phyloP scores from a whole-genome alignment of 2,329 filamentous ascomycete genomes.

The Amylocarpus encephaloides region DNA sequence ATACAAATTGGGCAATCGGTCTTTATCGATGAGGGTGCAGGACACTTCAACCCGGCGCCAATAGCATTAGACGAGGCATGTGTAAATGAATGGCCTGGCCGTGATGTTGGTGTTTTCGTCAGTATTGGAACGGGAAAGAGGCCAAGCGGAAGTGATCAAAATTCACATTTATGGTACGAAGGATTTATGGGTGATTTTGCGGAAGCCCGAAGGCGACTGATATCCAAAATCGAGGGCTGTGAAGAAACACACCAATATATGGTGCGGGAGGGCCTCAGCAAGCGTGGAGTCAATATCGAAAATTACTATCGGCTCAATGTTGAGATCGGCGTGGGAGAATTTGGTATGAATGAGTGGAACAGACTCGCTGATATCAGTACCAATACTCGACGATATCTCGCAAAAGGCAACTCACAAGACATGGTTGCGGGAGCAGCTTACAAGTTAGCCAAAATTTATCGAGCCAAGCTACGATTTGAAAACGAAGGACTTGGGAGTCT shows the following conservation, averaged over 20 bases:
- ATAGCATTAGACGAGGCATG: slow-evolving; percentile 83
- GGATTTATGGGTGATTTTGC: slow-evolving; percentile 89
- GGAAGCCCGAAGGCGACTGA: slow-evolving; percentile 77
- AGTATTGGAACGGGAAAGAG: slow-evolving; percentile 92
- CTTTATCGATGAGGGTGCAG: slow-evolving; percentile 88
- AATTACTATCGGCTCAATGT: slow-evolving; percentile 97
- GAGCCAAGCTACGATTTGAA: slow-evolving; percentile 48
- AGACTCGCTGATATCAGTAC: slow-evolving; percentile 93
- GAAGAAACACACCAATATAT: slow-evolving; percentile 86
- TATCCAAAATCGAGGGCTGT: slow-evolving; percentile 91
- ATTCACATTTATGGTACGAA: slow-evolving; percentile 83
- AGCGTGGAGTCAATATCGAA: slow-evolving; percentile 74
- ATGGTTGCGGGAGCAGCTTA: slow-evolving; percentile 71
- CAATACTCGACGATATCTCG: slow-evolving; percentile 77
- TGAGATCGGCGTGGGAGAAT: slow-evolving; percentile 91
- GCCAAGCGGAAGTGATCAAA: slow-evolving; percentile 60
- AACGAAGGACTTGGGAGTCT: slow-evolving; percentile 8
- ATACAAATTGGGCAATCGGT: slow-evolving; percentile 88
- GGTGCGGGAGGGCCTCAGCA: slow-evolving; percentile 69
- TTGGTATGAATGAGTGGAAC: slow-evolving; percentile 98
- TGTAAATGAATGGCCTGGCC: slow-evolving; percentile 89
- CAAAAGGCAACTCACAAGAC: slow-evolving; percentile 63
- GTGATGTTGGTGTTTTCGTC: slow-evolving; percentile 86
- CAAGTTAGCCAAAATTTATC: slow-evolving; percentile 78
- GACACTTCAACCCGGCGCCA: slow-evolving; percentile 86